Percentiles rank a stretch among this genome's conserved stretches.
Conservation (phyloP, 768 basidiomycete genomes). For the Serendipita vermifera region DNA sequence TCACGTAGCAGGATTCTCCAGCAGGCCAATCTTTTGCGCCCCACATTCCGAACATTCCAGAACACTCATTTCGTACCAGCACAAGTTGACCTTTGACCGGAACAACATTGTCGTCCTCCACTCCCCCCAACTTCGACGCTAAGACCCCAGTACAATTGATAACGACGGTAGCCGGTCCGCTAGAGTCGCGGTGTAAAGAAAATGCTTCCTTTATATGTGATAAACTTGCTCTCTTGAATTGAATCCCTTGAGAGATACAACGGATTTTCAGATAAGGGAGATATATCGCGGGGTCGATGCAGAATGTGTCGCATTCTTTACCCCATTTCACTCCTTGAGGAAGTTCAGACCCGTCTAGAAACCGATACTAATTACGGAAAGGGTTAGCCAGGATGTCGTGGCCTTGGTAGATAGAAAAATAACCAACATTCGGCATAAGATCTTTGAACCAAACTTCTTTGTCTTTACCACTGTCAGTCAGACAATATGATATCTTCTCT, state of each 20-base stretch:
- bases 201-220: conserved; percentile 36
- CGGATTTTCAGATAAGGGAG: conserved; percentile 35
- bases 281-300: conserved; percentile 39
- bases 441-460: too few relatives aligned
- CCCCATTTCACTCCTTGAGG: conserved; percentile 27
- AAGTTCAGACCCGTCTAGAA: conserved; percentile 25
- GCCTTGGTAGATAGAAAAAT: too few relatives aligned
- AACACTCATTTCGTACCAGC: conserved; percentile 39
- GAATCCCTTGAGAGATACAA: conserved; percentile 29
- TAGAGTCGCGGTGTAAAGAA: conserved; percentile 25
- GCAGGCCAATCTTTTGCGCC: too few relatives aligned
- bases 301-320: conserved; percentile 34
- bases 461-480: too few relatives aligned
- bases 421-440: too few relatives aligned
- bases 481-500: too few relatives aligned
- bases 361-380: too few relatives aligned
- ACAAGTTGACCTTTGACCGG: conserved; percentile 76
- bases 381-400: too few relatives aligned
- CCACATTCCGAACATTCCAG: conserved; percentile 22
- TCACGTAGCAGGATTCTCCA: conserved; percentile 16
- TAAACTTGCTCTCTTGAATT: conserved; percentile 32
- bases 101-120: conserved; percentile 60
- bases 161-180: conserved; percentile 10
- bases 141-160: not conserved
- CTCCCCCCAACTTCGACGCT: conserved; percentile 67